Conservation (phyloP, 495 filamentous ascomycete species). For the Penicillium robsamsonii region DNA sequence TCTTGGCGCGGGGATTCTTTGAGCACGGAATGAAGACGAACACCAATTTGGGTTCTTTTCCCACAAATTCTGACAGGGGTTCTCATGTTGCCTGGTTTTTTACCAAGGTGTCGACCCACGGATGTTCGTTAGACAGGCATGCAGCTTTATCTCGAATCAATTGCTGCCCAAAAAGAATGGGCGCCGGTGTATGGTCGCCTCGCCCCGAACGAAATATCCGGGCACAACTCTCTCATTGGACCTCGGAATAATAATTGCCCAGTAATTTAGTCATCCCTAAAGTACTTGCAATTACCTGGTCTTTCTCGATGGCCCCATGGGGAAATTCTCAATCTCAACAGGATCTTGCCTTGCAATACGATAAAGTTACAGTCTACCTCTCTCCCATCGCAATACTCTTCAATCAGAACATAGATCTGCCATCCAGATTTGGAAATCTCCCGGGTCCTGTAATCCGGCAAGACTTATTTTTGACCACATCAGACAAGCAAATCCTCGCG, state of each 20-base stretch:
- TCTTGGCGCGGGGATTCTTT: constrained; percentile 1
- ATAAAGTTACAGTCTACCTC: too few relatives aligned
- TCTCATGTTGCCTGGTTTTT: neutral
- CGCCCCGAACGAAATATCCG: neutral
- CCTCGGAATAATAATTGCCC: too few relatives aligned
- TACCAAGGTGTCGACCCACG: neutral
- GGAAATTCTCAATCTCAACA: too few relatives aligned
- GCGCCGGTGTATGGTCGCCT: neutral
- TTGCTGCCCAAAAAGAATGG: neutral
- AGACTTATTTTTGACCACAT: neutral
- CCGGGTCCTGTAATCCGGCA: neutral
- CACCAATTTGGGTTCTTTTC: neutral
- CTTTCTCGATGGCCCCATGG: too few relatives aligned
- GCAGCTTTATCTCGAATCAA: neutral
- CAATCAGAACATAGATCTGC: too few relatives aligned
- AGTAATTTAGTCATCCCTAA: too few relatives aligned
- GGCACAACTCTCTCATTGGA: too few relatives aligned
- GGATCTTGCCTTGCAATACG: too few relatives aligned
- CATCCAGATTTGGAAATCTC: too few relatives aligned
- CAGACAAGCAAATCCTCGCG: neutral
- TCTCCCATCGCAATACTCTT: too few relatives aligned
- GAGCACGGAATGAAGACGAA: neutral
- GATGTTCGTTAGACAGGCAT: neutral
- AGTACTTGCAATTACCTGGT: too few relatives aligned
- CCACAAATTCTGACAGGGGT: neutral